Evolutionary conservation across 192 early-diverging fungal genomes (phyloP).

Genomic region (Backusella luteola): DNA sequence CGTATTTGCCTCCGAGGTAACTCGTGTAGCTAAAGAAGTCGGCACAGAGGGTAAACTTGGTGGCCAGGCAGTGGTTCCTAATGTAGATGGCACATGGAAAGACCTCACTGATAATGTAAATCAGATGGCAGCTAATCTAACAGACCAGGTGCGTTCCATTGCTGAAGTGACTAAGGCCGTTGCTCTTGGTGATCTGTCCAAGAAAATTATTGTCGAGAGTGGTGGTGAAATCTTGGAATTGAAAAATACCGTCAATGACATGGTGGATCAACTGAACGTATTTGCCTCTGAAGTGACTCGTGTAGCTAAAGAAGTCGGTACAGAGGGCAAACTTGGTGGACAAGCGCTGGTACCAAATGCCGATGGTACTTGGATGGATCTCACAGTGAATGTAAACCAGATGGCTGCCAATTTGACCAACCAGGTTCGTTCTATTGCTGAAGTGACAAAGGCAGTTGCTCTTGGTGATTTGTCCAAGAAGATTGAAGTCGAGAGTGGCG

Average conservation of each 20-base stretch:
- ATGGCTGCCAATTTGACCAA: constrained; percentile 60
- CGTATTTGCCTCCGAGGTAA: constrained; percentile 62
- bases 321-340: constrained; percentile 74
- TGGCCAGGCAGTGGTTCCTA: constrained; percentile 55
- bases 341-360: constrained; percentile 70
- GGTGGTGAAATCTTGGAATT: constrained; percentile 68
- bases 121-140: constrained; percentile 56
- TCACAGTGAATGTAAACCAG: constrained; percentile 68
- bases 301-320: constrained; percentile 66
- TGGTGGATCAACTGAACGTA: constrained; percentile 58
- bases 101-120: constrained; percentile 63
- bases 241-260: constrained; percentile 65
- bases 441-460: constrained; percentile 54
- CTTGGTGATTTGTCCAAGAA: constrained; percentile 51
- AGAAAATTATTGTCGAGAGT: constrained; percentile 59
- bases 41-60: constrained; percentile 75
- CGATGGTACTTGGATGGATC: constrained; percentile 73
- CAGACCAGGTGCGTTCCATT: constrained; percentile 57
- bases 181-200: constrained; percentile 60
- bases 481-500: constrained; percentile 47
- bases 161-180: constrained; percentile 57
- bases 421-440: constrained; percentile 59
- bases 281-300: constrained; percentile 65
- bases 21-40: constrained; percentile 61
- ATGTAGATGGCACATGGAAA: constrained; percentile 56